Base-by-base conservation (phyloP, 2,329 filamentous ascomycete species). In the Colletotrichum sp. region DNA sequence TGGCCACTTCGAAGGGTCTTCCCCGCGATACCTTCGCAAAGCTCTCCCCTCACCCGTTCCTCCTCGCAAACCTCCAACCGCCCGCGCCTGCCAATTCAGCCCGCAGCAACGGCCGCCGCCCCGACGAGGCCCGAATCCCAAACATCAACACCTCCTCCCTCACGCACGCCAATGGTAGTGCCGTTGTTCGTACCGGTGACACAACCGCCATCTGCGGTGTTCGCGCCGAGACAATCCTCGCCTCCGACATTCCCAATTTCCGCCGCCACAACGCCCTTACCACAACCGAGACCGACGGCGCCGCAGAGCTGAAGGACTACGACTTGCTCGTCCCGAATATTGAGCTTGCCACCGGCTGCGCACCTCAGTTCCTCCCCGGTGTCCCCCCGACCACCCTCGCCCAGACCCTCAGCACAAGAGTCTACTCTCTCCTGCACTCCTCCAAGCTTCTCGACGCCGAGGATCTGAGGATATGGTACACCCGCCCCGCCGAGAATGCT, bases 171-270 rank as follows among this genome's bases (percentile, higher is more conserved):
- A 93, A 98, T 82, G 97, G 97, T 67, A 97, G 95, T 80, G 94
- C 96, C 1, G 93, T 98, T 1, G 94, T 98, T 66, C 92, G 97
- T 43, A 88, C 94, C 67, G 97, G 97, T 62, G 95, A 97, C 84
- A 98, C 96, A 2, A 96, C 95, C 1, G 95, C 96, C n/a, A 96
- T 99, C 48, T 98, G 96, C 82, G 97, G 96, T 73, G 92, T 99
- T 25, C 92, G 96, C 60, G 96, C 90, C 68, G 97, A 99, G 86
- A 93, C 98, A 8, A 88, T 99, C 30, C 89, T 93, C 64, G 93
- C 94, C 4, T 89, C 91, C 66, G 92, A 95, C 82, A 95, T 97
- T 75, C 93, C 93, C 64, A 92, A 91, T 79, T 94, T 89, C 85
- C 87, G 93, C 80, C 25, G 82, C 82, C 76, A 85, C 78, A 80